Evolutionary conservation across 179 eudicot species (phyloP).

Genomic region (Pouteria campechiana): DNA sequence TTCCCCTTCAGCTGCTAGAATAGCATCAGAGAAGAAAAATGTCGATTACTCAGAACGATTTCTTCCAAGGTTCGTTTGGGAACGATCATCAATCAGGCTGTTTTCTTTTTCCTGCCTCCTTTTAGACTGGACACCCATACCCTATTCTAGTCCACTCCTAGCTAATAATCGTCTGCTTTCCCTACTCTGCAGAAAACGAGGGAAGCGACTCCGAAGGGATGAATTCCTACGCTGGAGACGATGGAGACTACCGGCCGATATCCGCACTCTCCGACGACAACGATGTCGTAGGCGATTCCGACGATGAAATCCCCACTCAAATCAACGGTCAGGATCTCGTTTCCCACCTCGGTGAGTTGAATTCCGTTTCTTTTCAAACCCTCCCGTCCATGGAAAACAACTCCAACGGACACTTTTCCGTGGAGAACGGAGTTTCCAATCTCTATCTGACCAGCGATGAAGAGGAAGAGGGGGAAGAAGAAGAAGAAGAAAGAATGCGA

Average conservation of each 20-base stretch:
- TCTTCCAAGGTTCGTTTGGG: constrained; percentile 15
- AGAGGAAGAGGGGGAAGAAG: constrained; percentile 23
- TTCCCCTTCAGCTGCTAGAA: neutral
- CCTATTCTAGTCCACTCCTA: neutral
- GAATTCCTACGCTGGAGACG: constrained; percentile 31
- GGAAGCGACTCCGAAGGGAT: constrained; percentile 65
- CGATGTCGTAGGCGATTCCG: constrained; percentile 15
- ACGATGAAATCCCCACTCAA: neutral
- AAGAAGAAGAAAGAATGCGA: constrained; percentile 28
- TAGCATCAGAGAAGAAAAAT: constrained; percentile 22
- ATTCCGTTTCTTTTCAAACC: too few species aligned
- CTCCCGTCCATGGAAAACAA: too few species aligned
- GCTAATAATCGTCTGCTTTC: too few species aligned
- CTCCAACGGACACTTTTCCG: constrained; percentile 27
- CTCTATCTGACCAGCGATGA: constrained; percentile 35
- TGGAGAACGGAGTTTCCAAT: constrained; percentile 28
- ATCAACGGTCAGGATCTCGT: constrained; percentile 4
- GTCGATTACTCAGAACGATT: constrained; percentile 10
- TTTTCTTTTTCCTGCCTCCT: neutral
- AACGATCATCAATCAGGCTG: neutral
- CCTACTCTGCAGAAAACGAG: constrained; percentile 15
- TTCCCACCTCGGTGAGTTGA: neutral
- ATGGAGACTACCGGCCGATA: constrained; percentile 56
- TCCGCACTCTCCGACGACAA: constrained; percentile 15
- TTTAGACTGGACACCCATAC: neutral